Evolutionary conservation across 495 filamentous ascomycete genomes (phyloP).

Genomic region (Aspergillus cavernicola): DNA sequence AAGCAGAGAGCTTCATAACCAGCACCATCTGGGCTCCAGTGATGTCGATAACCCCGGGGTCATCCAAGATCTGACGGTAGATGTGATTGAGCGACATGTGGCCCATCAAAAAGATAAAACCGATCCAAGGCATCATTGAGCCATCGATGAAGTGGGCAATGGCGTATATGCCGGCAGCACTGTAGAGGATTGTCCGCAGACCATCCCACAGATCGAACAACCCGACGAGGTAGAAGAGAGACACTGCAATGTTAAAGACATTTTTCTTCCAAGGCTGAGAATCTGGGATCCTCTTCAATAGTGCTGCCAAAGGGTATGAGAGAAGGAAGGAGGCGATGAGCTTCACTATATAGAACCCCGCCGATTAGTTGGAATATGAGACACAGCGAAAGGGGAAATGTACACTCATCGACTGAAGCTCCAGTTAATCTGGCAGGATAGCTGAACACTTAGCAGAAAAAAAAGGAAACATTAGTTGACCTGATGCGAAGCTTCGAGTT

Average conservation of each 20-base stretch:
- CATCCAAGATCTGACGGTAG: slow-evolving; percentile 65
- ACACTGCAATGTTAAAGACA: slow-evolving; percentile 74
- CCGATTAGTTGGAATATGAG: slow-evolving; percentile 1
- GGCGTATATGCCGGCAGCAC: slow-evolving; percentile 71
- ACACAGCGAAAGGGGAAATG: slow-evolving; percentile 18
- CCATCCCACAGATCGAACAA: slow-evolving; percentile 95
- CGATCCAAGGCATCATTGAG: slow-evolving; percentile 98
- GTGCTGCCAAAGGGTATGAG: slow-evolving; percentile 85
- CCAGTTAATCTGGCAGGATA: slow-evolving; percentile 63
- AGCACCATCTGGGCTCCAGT: slow-evolving; percentile 97
- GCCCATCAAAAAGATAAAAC: slow-evolving; percentile 90
- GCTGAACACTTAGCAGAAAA: slow-evolving; percentile 60
- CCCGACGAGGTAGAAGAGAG: slow-evolving; percentile 86
- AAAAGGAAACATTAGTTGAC: neutral
- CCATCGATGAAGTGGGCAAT: slow-evolving; percentile 82
- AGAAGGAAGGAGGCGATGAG: slow-evolving; percentile 86
- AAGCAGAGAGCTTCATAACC: slow-evolving; percentile 95
- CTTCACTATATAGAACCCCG: slow-evolving; percentile 62
- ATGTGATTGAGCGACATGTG: slow-evolving; percentile 93
- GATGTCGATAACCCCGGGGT: slow-evolving; percentile 71
- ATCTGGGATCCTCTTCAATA: slow-evolving; percentile 91
- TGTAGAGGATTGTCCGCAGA: slow-evolving; percentile 72
- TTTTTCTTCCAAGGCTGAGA: slow-evolving; percentile 82
- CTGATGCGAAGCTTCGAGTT: neutral
- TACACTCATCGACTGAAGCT: slow-evolving; percentile 84